Evolutionary conservation across 768 basidiomycete species (phyloP), one percentile per base, ranked within the genome.

Genomic region (Phallus indusiatus): DNA sequence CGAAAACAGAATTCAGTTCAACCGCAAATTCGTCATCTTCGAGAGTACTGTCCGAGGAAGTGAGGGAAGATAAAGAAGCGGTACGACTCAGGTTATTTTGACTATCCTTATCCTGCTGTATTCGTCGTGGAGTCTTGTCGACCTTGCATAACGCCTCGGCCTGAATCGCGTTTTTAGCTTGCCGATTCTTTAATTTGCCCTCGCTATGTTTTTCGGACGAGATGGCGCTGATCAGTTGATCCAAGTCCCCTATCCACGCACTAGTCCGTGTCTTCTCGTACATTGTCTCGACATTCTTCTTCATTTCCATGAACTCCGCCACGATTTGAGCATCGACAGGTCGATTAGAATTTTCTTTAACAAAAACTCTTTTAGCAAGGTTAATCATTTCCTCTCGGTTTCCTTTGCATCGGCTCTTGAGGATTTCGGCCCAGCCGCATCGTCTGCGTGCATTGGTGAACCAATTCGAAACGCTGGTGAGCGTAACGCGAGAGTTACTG

Each of bases 301-400:
- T 73, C 24, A 77, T 63, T 1, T 47, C 12, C 8, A 69, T 49
- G 8, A 75, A 74, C 5, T 69, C 65, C 1, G 70, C 63, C 0
- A 53, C 58, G 0, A 67, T 14, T 0, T 60, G 37, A 1, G 66
- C 50, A 6, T 62, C 20, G 0, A 74, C 55, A 2, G 11, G 1
- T 2, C 56, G 47, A 0, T 42, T 21, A 0, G 56, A 56, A 56
- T 67, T 65, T 49, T 63, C 62, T 7, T 68, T 42, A 0, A 70
- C 56, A 1, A 70, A 55, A 0, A 68, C 67, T 1, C 67, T 62
- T 36, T 60, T 65, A 5, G 73, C 73, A 1, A 70, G 66, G 1
- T 69, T 66, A 0, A 71, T 0, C 2, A 66, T 61, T 5, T 70
- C 69, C 2, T 61, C 57, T 2, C 67, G 56, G 4, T 67, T 65